A percentile compares a stretch with the other conserved stretches of the same genome.
phyloP scores from a whole-genome alignment of 108 stramenopile species.

The Schizochytrium sp. region DNA sequence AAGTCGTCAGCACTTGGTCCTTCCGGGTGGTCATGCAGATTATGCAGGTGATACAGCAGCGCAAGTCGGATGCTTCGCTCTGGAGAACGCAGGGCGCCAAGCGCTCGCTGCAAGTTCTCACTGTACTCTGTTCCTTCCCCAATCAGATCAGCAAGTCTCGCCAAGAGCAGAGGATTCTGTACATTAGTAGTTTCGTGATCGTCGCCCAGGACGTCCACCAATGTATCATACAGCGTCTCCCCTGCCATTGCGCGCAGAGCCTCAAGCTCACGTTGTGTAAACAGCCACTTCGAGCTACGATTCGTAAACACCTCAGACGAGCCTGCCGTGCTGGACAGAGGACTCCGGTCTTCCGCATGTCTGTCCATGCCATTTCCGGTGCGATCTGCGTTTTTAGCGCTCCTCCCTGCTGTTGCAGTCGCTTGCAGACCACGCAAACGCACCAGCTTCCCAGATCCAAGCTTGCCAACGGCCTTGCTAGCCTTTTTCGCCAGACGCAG shows the following conservation, averaged over 20 bases:
- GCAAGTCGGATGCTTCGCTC: neutral
- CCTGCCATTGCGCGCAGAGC: neutral
- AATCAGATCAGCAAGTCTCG: neutral
- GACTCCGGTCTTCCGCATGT: too few relatives aligned
- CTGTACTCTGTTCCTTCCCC: neutral
- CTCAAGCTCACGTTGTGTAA: neutral
- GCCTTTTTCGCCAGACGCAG: neutral
- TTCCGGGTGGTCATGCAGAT: neutral
- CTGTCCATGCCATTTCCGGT: too few relatives aligned
- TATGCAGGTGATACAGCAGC: neutral
- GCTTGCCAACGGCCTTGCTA: neutral
- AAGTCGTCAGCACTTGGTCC: neutral
- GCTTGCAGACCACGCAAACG: neutral
- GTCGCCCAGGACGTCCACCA: neutral
- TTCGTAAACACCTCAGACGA: too few relatives aligned
- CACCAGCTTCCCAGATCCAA: neutral
- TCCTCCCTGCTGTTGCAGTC: too few relatives aligned
- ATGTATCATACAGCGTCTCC: neutral
- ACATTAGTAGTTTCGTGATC: neutral
- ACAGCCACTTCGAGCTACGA: neutral
- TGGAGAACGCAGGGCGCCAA: neutral
- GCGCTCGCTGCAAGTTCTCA: neutral
- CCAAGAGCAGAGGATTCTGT: neutral
- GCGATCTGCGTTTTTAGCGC: too few relatives aligned
- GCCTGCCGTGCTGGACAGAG: too few relatives aligned